phyloP scores from a whole-genome alignment of 2,329 filamentous ascomycete genomes.

The Hirsutella rhossiliensis region DNA sequence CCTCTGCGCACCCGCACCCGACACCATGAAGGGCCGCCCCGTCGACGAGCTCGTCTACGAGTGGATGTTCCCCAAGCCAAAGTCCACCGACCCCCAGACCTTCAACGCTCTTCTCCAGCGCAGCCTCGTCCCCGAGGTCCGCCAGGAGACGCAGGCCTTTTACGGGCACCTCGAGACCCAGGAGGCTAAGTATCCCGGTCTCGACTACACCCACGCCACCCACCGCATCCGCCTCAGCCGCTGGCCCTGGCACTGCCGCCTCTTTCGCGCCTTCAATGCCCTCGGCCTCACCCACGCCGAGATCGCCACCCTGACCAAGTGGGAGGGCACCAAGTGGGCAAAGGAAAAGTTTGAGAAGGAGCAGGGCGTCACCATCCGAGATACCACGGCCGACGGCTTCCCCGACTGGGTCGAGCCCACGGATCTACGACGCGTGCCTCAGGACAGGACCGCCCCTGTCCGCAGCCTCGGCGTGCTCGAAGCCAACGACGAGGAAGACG shows the following conservation, averaged over 20 bases:
- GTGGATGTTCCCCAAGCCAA: slow-evolving; percentile 58
- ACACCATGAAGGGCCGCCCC: slow-evolving; percentile 57
- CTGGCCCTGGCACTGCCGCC: slow-evolving; percentile 62
- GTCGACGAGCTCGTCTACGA: slow-evolving; percentile 65
- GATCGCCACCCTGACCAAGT: slow-evolving; percentile 61
- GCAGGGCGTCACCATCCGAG: slow-evolving; percentile 55
- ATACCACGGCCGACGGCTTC: slow-evolving; percentile 61
- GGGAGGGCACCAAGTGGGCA: slow-evolving; percentile 76
- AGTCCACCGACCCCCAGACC: slow-evolving; percentile 54
- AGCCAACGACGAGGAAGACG: slow-evolving; percentile 17
- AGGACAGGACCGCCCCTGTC: slow-evolving; percentile 4
- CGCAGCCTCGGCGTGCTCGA: slow-evolving; percentile 6
- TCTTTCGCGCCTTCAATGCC: slow-evolving; percentile 65
- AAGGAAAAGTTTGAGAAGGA: slow-evolving; percentile 70
- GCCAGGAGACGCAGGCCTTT: slow-evolving; percentile 66
- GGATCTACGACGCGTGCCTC: slow-evolving; percentile 1
- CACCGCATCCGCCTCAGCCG: slow-evolving; percentile 69
- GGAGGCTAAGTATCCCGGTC: slow-evolving; percentile 70
- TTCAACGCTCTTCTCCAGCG: slow-evolving; percentile 60
- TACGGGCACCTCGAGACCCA: slow-evolving; percentile 69
- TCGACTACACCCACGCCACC: slow-evolving; percentile 63
- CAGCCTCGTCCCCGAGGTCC: slow-evolving; percentile 63
- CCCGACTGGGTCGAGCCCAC: slow-evolving; percentile 35
- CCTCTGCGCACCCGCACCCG: not conserved
- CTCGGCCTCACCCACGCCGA: slow-evolving; percentile 57